Percentiles rank a stretch among this genome's conserved stretches.
Conservation (phyloP, 2,329 filamentous ascomycete species). For the Penicillium fuscoglaucum region DNA sequence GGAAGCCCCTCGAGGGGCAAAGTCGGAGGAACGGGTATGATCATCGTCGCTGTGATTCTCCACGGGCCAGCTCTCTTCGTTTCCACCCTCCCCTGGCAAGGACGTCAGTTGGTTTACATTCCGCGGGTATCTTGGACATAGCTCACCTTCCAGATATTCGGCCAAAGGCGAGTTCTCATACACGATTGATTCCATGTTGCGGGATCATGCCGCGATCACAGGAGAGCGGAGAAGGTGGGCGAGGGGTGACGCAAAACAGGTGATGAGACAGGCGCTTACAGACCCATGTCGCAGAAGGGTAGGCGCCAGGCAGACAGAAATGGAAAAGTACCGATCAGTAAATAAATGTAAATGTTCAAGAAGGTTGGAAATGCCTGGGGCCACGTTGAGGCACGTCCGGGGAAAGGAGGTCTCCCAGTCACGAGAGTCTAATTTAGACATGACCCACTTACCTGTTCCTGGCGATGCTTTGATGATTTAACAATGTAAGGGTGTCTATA, state of each 20-base stretch:
- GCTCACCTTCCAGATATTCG: slow-evolving; percentile 81
- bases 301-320: slow-evolving; percentile 5
- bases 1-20: slow-evolving; percentile 53
- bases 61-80: slow-evolving; percentile 42
- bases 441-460: slow-evolving; percentile 25
- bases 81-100: slow-evolving; percentile 48
- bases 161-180: slow-evolving; percentile 85
- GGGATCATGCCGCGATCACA: slow-evolving; percentile 32
- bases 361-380: slow-evolving; percentile 11
- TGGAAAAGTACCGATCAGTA: background rate
- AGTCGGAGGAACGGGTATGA: slow-evolving; percentile 39
- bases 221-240: slow-evolving; percentile 18
- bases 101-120: slow-evolving; percentile 14
- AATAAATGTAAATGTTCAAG: slow-evolving; percentile 4
- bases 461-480: background rate
- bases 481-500: slow-evolving; percentile 1
- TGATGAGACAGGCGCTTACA: slow-evolving; percentile 67
- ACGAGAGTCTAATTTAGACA: slow-evolving; percentile 27
- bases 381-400: slow-evolving; percentile 26
- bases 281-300: slow-evolving; percentile 17
- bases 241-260: slow-evolving; percentile 60
- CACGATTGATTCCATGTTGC: slow-evolving; percentile 79
- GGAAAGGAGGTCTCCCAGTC: slow-evolving; percentile 29
- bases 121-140: background rate
- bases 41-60: slow-evolving; percentile 33